phyloP scores from a whole-genome alignment of 805 yeast species.

The Cyberlindnera amylophila region DNA sequence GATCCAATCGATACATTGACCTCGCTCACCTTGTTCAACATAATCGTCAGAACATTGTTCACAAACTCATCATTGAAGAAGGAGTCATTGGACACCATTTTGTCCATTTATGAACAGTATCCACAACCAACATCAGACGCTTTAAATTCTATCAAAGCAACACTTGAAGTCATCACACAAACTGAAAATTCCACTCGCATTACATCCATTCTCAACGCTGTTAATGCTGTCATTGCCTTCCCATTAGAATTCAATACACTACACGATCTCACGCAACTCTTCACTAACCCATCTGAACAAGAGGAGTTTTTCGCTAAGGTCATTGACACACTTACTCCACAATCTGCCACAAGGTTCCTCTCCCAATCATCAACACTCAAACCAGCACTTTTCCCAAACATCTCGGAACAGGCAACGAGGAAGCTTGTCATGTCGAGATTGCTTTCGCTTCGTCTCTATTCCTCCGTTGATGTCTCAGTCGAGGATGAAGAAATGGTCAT shows the following conservation, averaged over 20 bases:
- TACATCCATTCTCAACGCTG: slow-evolving; percentile 1
- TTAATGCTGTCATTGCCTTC: slow-evolving; percentile 9
- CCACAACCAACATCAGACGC: slow-evolving; percentile 5
- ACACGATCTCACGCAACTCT: slow-evolving; percentile 7
- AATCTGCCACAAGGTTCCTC: slow-evolving; percentile 9
- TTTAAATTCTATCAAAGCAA: slow-evolving; percentile 5
- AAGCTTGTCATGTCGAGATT: slow-evolving; percentile 24
- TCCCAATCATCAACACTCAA: slow-evolving; percentile 6
- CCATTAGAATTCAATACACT: slow-evolving; percentile 12
- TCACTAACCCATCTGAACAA: slow-evolving; percentile 8
- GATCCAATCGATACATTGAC: not conserved
- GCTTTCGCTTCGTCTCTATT: slow-evolving; percentile 29
- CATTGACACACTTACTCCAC: slow-evolving; percentile 11
- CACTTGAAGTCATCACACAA: slow-evolving; percentile 2
- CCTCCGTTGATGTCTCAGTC: slow-evolving; percentile 17
- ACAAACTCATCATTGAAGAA: slow-evolving; percentile 1
- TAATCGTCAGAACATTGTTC: not conserved
- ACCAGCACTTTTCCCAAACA: slow-evolving; percentile 12
- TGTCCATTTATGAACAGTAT: slow-evolving; percentile 4
- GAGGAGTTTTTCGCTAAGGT: slow-evolving; percentile 6
- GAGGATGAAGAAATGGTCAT: slow-evolving; percentile 20
- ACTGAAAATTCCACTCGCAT: not conserved
- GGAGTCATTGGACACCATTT: not conserved
- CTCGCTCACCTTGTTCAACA: not conserved
- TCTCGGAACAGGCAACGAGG: slow-evolving; percentile 17